These are phyloP conservation scores for Pleurotus djamor DNA, from an alignment of 768 basidiomycete genomes.

Conservation along the genomic window DNA sequence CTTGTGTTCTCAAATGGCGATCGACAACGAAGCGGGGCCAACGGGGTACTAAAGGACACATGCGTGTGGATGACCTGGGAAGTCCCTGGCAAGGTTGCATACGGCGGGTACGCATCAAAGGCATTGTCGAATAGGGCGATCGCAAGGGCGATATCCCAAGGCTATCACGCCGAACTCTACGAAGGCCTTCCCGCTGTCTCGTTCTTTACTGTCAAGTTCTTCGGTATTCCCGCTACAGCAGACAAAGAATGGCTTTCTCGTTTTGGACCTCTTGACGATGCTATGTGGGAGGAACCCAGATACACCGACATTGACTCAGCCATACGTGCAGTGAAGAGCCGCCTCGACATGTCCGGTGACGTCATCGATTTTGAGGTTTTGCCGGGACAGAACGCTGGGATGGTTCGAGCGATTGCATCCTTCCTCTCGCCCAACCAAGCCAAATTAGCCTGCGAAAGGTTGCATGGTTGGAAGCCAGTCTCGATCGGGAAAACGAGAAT, in stretches of 20 bases:
- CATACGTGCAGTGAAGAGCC: constrained; percentile 37
- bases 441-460: constrained; percentile 38
- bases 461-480: constrained; percentile 45
- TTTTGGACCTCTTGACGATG: constrained; percentile 34
- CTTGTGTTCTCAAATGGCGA: constrained; percentile 14
- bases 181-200: constrained; percentile 58
- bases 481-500: constrained; percentile 46
- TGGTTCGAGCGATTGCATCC: constrained; percentile 51
- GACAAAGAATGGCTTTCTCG: constrained; percentile 30
- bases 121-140: constrained; percentile 52
- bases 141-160: constrained; percentile 29
- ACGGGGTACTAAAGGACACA: constrained; percentile 47
- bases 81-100: constrained; percentile 53
- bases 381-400: constrained; percentile 51
- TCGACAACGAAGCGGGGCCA: constrained; percentile 32
- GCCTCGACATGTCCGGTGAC: constrained; percentile 28
- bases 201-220: constrained; percentile 58
- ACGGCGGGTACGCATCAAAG: constrained; percentile 56
- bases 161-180: constrained; percentile 46
- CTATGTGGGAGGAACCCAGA: constrained; percentile 38
- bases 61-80: constrained; percentile 60
- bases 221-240: constrained; percentile 37
- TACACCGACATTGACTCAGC: constrained; percentile 32
- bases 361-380: constrained; percentile 40
- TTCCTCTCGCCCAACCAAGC: constrained; percentile 55